These are phyloP conservation scores for Dactylellina drechsleri DNA, from an alignment of 2,329 filamentous ascomycete genomes.

Conservation along the genomic window DNA sequence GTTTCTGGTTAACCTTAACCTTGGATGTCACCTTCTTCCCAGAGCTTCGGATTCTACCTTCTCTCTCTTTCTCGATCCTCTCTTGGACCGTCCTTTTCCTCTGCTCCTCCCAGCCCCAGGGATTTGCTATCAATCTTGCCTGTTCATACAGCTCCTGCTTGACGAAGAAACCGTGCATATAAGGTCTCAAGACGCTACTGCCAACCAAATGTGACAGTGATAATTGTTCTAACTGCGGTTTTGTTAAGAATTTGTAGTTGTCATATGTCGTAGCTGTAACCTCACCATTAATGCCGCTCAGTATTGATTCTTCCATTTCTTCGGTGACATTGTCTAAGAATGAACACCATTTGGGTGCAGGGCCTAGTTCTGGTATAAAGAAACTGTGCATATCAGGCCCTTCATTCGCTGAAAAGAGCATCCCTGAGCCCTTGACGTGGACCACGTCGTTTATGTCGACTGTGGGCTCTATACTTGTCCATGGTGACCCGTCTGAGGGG, in stretches of 20 bases:
- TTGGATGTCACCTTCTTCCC: constrained; percentile 71
- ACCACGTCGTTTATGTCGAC: constrained; percentile 95
- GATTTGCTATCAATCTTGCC: constrained; percentile 89
- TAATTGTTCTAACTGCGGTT: constrained; percentile 83
- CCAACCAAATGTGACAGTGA: constrained; percentile 89
- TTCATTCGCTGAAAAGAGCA: constrained; percentile 96
- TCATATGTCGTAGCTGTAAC: constrained; percentile 76
- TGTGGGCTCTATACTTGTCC: constrained; percentile 93
- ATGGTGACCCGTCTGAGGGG: constrained; percentile 80
- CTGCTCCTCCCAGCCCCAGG: constrained; percentile 92
- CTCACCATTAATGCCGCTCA: constrained; percentile 64
- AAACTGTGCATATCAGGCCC: constrained; percentile 94
- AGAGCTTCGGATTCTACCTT: constrained; percentile 88
- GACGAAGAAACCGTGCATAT: constrained; percentile 99
- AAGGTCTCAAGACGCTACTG: constrained; percentile 87
- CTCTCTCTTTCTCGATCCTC: constrained; percentile 96
- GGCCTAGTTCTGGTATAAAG: constrained; percentile 91
- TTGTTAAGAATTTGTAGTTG: constrained; percentile 97
- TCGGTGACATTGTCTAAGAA: constrained; percentile 98
- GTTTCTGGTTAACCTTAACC: constrained; percentile 87
- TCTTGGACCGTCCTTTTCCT: constrained; percentile 89
- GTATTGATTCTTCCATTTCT: constrained; percentile 88
- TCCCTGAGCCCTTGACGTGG: constrained; percentile 90
- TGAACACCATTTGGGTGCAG: constrained; percentile 92
- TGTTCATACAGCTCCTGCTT: constrained; percentile 95